Base-by-base conservation (phyloP, 257 asterid species). In the Cruciata laevipes region DNA sequence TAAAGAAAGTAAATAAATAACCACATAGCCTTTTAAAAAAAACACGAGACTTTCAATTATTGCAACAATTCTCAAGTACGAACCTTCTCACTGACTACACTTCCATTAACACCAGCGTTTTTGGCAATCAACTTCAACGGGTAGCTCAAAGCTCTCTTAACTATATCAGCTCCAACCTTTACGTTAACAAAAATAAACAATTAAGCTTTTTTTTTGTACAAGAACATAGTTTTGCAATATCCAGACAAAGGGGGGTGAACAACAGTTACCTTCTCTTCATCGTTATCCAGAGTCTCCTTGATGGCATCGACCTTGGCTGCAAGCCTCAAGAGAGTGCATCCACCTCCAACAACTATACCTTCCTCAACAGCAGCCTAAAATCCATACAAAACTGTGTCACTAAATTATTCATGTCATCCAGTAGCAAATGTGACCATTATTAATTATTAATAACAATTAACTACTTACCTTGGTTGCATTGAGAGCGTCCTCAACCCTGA, bases 311-410 rank as follows among this genome's bases (percentile, higher is more conserved):
- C 97, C 73, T 88, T 94, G 10, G 95, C 73, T 5, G 99, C 80
- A 65, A 94, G 99, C 69, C 99, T 83, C 71, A 94, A 75, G 64
- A 94, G 75, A 9, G 97, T 85, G 73, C 99, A 94, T 24, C 99
- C 99, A 71, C 99, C 99, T 25, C 99, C 99, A 59, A 94, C 97
- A 72, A 94, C 96, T 69, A 94, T 94, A 52, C 99, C 99, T 78
- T 94, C 99, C 88, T 94, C 99, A 68, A 94, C 97, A 74, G 99
- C 99, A 3, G 99, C 99, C 99, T 94, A 86, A 24, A 72, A 68
- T 51, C 51, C 57, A 77, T 72, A 9, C 9, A 40, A 5, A 61
- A 14, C 1, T 31, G 6, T 24, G n/a, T 57, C 27, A 25, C 4
- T 14, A 51, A 3, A 72, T 44, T 16, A n/a, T 32, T 17, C 52